Conservation (phyloP, 2,329 filamentous ascomycete genomes). For the Orbilia ellipsospora region DNA sequence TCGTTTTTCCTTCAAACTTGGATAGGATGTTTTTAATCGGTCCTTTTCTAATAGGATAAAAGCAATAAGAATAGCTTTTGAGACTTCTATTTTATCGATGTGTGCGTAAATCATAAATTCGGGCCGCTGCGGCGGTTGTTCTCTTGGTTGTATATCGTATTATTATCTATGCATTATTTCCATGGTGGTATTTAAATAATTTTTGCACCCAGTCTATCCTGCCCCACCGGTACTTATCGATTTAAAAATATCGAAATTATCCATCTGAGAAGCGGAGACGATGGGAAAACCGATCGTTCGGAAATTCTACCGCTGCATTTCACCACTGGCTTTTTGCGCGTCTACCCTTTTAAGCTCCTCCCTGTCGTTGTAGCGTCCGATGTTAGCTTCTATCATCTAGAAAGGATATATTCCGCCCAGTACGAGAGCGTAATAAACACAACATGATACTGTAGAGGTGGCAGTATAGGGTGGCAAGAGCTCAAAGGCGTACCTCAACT, state of each 20-base stretch:
- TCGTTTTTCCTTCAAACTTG: conserved; percentile 10
- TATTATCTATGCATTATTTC: no score
- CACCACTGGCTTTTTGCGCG: conserved; percentile 61
- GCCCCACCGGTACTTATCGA: no score
- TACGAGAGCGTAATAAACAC: background rate
- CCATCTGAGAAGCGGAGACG: background rate
- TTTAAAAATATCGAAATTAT: no score
- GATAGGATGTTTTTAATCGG: background rate
- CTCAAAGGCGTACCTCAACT: conserved; percentile 75
- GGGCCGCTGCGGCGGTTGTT: no score
- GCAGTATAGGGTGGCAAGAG: conserved; percentile 61
- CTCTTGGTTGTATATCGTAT: no score
- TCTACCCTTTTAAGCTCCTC: conserved; percentile 97
- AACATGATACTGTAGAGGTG: conserved; percentile 4
- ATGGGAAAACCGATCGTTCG: background rate
- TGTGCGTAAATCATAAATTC: no score
- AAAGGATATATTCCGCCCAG: no score
- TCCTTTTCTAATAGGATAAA: background rate
- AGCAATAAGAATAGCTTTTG: background rate
- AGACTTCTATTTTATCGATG: no score
- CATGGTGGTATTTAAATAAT: no score
- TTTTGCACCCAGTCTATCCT: no score
- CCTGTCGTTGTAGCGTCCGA: conserved; percentile 63
- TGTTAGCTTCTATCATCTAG: background rate
- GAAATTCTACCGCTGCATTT: conserved; percentile 45